Evolutionary conservation across 768 basidiomycete species (phyloP).

Genomic region (Leccinum broughii): DNA sequence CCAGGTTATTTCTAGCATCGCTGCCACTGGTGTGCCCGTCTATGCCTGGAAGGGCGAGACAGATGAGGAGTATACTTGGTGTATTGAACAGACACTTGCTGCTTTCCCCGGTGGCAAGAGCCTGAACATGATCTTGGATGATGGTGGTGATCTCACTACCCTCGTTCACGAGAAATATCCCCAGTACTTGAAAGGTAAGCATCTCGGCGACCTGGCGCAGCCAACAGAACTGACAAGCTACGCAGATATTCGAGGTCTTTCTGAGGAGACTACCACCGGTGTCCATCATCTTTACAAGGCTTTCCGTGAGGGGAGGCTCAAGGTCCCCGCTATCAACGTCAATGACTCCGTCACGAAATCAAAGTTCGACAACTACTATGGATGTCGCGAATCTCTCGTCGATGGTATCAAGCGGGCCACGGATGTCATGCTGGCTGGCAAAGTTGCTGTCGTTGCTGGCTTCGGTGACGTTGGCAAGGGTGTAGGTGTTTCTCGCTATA

Average conservation of each 20-base stretch:
- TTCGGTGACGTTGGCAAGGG: slow-evolving; percentile 99
- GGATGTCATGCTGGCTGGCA: slow-evolving; percentile 99
- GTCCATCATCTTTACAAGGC: slow-evolving; percentile 99
- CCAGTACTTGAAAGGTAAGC: slow-evolving; percentile 74
- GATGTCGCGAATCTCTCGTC: slow-evolving; percentile 98
- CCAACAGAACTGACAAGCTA: neutral
- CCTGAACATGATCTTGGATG: slow-evolving; percentile 99
- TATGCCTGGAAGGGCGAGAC: slow-evolving; percentile 99
- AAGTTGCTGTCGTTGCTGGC: slow-evolving; percentile 98
- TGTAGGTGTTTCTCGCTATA: slow-evolving; percentile 50
- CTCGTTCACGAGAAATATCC: slow-evolving; percentile 97
- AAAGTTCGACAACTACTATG: slow-evolving; percentile 99
- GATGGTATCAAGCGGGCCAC: slow-evolving; percentile 99
- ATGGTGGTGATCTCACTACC: slow-evolving; percentile 94
- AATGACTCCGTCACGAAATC: slow-evolving; percentile 99
- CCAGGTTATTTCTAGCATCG: slow-evolving; percentile 57
- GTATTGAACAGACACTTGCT: slow-evolving; percentile 91
- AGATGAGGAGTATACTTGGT: slow-evolving; percentile 98
- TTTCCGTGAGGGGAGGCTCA: slow-evolving; percentile 93
- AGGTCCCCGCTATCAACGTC: slow-evolving; percentile 99
- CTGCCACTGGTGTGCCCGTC: slow-evolving; percentile 97
- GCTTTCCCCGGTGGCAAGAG: slow-evolving; percentile 84
- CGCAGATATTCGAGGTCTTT: slow-evolving; percentile 85
- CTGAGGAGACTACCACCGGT: slow-evolving; percentile 99
- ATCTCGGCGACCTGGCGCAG: neutral